Conservation (phyloP, 768 basidiomycete species). For the Pleurotus eryngii region DNA sequence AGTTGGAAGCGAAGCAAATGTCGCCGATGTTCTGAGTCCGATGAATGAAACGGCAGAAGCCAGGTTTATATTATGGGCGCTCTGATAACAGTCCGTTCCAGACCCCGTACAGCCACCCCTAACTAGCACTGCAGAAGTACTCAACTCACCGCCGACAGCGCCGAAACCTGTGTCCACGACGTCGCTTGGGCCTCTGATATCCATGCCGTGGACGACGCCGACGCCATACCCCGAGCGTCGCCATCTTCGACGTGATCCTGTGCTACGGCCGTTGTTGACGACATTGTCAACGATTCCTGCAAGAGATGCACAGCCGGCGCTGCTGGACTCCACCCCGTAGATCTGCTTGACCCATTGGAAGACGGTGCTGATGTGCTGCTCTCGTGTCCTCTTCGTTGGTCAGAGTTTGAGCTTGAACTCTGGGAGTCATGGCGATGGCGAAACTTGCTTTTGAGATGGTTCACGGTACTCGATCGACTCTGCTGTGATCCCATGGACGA, state of each 20-base stretch:
- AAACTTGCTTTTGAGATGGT: not conserved
- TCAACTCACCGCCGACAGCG: not conserved
- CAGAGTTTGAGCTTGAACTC: not conserved
- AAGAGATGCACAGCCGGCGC: not conserved
- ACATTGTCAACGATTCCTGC: constrained; percentile 1
- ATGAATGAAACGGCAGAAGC: not conserved
- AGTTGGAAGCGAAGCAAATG: constrained; percentile 1
- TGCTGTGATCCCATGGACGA: constrained; percentile 2
- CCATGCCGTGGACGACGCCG: not conserved
- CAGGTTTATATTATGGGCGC: not conserved
- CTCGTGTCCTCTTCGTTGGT: not conserved
- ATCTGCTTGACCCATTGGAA: not conserved
- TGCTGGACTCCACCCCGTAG: not conserved
- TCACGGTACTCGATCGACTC: not conserved
- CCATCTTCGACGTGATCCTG: constrained; percentile 2
- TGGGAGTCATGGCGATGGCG: not conserved
- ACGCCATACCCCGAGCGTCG: not conserved
- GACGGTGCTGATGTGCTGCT: not conserved
- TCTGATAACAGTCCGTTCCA: constrained; percentile 7
- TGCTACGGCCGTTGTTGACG: not conserved
- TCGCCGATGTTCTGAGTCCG: not conserved
- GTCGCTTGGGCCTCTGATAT: not conserved
- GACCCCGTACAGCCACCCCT: constrained; percentile 5
- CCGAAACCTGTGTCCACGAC: constrained; percentile 3
- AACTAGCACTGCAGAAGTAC: not conserved